Evolutionary conservation across 2,329 filamentous ascomycete species (phyloP).

Genomic region (Chrysoporthe puriensis): DNA sequence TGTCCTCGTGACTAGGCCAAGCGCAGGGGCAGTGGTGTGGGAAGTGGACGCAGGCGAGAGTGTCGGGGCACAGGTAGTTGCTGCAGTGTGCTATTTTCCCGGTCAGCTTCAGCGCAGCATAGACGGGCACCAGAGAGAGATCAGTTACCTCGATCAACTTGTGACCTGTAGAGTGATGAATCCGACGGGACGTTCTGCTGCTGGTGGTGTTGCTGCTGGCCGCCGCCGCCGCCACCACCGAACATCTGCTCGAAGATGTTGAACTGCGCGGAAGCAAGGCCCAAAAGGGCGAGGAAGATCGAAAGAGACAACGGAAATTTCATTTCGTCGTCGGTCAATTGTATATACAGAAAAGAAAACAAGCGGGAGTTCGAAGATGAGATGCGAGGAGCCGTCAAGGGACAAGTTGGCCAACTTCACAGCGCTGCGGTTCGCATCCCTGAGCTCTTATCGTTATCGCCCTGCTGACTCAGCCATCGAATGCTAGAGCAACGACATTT

Average conservation of each 20-base stretch:
- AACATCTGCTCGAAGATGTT: slow-evolving; percentile 99
- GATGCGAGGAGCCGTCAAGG: background rate
- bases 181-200: slow-evolving; percentile 85
- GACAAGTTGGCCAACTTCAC: slow-evolving; percentile 25
- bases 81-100: slow-evolving; percentile 72
- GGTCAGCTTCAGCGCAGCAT: slow-evolving; percentile 7
- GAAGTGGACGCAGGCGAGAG: slow-evolving; percentile 92
- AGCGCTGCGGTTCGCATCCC: background rate
- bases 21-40: slow-evolving; percentile 96
- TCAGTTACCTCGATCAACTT: slow-evolving; percentile 66
- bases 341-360: background rate
- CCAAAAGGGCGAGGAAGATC: slow-evolving; percentile 60
- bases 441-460: slow-evolving; percentile 25
- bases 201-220: slow-evolving; percentile 56
- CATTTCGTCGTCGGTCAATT: slow-evolving; percentile 30
- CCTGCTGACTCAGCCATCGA: slow-evolving; percentile 25
- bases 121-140: background rate
- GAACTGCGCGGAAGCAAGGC: slow-evolving; percentile 76
- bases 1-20: slow-evolving; percentile 76
- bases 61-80: slow-evolving; percentile 93
- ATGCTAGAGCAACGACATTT: slow-evolving; percentile 18
- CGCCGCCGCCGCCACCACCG: slow-evolving; percentile 52
- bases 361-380: background rate
- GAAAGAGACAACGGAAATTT: slow-evolving; percentile 40
- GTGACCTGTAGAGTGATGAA: slow-evolving; percentile 74